A percentile compares a stretch with the other conserved stretches of the same genome.
Evolutionary conservation across 495 filamentous ascomycete species (phyloP).

Genomic region (Aspergillus asperescens): DNA sequence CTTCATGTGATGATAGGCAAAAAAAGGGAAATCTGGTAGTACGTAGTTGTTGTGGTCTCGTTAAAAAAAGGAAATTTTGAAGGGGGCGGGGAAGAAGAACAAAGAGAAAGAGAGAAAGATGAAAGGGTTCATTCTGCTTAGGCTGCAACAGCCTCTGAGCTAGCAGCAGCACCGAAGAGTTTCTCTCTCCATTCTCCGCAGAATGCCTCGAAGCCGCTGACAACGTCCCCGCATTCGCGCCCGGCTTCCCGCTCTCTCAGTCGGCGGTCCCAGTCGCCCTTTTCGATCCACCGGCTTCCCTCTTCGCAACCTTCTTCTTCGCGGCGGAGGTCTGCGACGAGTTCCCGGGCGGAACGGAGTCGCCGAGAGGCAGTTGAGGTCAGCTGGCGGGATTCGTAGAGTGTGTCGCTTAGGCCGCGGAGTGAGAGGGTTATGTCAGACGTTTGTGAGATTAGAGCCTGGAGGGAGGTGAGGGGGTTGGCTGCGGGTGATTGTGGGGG

Average conservation of each 20-base stretch:
- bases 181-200: slow-evolving; percentile 62
- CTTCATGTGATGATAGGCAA: no score
- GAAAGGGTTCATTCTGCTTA: slow-evolving; percentile 12
- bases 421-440: slow-evolving; percentile 74
- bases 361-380: slow-evolving; percentile 71
- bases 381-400: slow-evolving; percentile 90
- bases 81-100: background rate
- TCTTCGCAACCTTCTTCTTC: slow-evolving; percentile 79
- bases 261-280: slow-evolving; percentile 73
- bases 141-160: slow-evolving; percentile 33
- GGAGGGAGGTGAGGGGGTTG: slow-evolving; percentile 50
- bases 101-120: background rate
- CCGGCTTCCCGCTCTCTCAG: slow-evolving; percentile 71
- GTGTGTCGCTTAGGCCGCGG: slow-evolving; percentile 78
- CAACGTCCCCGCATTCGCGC: slow-evolving; percentile 73
- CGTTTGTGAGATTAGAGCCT: slow-evolving; percentile 54
- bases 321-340: slow-evolving; percentile 73
- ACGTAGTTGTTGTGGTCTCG: no score
- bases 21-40: no score
- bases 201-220: slow-evolving; percentile 84
- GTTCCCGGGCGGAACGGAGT: slow-evolving; percentile 68
- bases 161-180: slow-evolving; percentile 40
- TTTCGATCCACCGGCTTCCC: slow-evolving; percentile 72
- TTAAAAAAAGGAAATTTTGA: background rate
- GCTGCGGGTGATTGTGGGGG: slow-evolving; percentile 27